Evolutionary conservation across 257 asterid species (phyloP).

Genomic region (Solanum sejunctum): DNA sequence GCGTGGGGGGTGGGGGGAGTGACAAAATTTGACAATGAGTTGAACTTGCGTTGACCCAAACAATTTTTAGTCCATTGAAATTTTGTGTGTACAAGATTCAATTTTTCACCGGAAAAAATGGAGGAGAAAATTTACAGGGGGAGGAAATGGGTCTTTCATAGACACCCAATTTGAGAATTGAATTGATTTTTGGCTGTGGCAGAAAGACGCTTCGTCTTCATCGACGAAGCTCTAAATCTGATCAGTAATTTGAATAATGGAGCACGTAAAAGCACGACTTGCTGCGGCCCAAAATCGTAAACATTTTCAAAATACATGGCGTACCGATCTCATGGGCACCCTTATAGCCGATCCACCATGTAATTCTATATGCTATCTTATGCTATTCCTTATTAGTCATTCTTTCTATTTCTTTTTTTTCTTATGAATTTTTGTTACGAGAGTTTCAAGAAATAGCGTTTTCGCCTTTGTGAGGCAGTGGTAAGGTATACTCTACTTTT

Average conservation of each 20-base stretch:
- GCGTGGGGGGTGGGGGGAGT: too few species aligned
- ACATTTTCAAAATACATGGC: conserved; percentile 14
- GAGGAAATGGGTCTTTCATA: not conserved
- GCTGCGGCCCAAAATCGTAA: conserved; percentile 13
- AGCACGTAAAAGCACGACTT: not conserved
- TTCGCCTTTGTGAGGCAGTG: too few species aligned
- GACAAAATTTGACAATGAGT: not conserved
- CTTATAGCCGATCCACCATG: conserved; percentile 15
- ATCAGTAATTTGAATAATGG: not conserved
- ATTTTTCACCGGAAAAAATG: not conserved
- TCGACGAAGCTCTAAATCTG: not conserved
- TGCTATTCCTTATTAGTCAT: too few species aligned
- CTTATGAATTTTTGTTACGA: too few species aligned
- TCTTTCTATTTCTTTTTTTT: too few species aligned
- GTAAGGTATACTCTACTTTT: too few species aligned
- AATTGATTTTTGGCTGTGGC: not conserved
- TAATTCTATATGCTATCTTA: not conserved
- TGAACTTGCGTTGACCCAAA: not conserved
- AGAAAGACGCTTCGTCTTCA: not conserved
- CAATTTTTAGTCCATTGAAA: not conserved
- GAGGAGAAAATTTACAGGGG: not conserved
- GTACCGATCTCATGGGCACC: conserved; percentile 16
- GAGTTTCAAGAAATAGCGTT: accelerated
- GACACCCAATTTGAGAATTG: not conserved
- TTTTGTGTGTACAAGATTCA: not conserved